Conservation (phyloP, 805 yeast genomes). For the Starmerella stellata region DNA sequence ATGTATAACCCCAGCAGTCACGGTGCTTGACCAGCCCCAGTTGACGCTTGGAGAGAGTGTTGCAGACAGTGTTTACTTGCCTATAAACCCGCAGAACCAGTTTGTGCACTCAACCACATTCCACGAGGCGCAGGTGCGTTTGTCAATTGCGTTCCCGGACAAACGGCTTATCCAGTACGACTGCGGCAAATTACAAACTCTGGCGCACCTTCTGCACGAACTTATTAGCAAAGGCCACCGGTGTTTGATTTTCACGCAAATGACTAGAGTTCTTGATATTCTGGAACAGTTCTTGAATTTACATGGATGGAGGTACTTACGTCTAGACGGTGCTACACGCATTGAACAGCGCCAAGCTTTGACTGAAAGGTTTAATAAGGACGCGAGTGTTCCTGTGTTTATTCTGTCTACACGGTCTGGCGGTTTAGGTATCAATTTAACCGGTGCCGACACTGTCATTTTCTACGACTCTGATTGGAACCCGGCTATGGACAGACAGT, state of each 20-base stretch:
- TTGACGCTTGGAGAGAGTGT: constrained; percentile 14
- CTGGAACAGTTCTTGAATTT: constrained; percentile 83
- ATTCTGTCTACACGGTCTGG: constrained; percentile 93
- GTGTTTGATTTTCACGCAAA: constrained; percentile 89
- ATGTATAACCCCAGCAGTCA: constrained; percentile 75
- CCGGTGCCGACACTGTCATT: constrained; percentile 97
- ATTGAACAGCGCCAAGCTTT: constrained; percentile 89
- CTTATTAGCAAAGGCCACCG: constrained; percentile 78
- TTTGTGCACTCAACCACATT: constrained; percentile 28
- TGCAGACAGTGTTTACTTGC: background rate
- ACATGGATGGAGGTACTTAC: constrained; percentile 84
- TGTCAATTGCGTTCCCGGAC: constrained; percentile 91
- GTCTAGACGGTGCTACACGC: constrained; percentile 93
- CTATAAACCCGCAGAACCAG: background rate
- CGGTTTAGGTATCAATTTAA: constrained; percentile 89
- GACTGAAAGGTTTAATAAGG: constrained; percentile 84
- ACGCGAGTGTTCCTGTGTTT: constrained; percentile 70
- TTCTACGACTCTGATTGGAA: constrained; percentile 99
- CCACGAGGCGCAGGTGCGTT: constrained; percentile 67
- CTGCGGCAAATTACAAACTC: constrained; percentile 85
- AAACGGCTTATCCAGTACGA: constrained; percentile 81
- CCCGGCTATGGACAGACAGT: constrained; percentile 98
- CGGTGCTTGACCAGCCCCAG: constrained; percentile 44
- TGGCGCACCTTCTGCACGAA: constrained; percentile 57
- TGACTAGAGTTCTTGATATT: constrained; percentile 91